A percentile compares a stretch with the other conserved stretches of the same genome.
Conservation (phyloP, 2,329 filamentous ascomycete genomes). For the Phaeoacremonium minimum region DNA sequence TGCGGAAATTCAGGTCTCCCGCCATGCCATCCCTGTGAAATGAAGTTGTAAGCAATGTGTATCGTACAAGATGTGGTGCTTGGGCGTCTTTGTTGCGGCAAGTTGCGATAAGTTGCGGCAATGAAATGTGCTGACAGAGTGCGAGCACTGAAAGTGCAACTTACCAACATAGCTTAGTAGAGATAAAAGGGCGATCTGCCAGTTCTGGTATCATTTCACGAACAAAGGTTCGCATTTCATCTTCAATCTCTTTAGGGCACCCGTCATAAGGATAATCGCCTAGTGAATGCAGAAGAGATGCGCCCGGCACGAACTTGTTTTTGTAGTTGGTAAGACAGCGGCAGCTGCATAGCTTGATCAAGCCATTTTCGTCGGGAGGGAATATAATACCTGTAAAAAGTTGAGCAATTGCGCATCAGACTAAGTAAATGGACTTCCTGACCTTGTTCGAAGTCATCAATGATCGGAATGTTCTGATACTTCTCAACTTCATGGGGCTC, state of each 20-base stretch:
- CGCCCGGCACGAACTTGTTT: slow-evolving; percentile 12
- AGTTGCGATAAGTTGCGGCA: background rate
- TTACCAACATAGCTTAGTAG: slow-evolving; percentile 51
- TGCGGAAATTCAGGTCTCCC: slow-evolving; percentile 19
- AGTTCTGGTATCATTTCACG: slow-evolving; percentile 44
- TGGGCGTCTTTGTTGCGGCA: background rate
- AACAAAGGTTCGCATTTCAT: slow-evolving; percentile 46
- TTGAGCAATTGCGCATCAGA: background rate
- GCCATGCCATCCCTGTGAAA: slow-evolving; percentile 21
- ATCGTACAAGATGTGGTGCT: too few species aligned
- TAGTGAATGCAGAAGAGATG: slow-evolving; percentile 14
- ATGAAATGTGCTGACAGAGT: too few species aligned
- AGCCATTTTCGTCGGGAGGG: slow-evolving; percentile 40
- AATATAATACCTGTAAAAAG: slow-evolving; percentile 41
- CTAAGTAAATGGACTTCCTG: background rate
- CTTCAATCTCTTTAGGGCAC: slow-evolving; percentile 44
- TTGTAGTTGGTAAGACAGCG: slow-evolving; percentile 46
- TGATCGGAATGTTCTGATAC: slow-evolving; percentile 35
- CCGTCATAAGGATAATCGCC: slow-evolving; percentile 22
- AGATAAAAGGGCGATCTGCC: slow-evolving; percentile 40
- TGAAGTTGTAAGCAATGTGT: background rate
- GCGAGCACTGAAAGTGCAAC: slow-evolving; percentile 14
- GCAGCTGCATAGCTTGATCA: slow-evolving; percentile 52
- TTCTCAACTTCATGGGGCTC: slow-evolving; percentile 50
- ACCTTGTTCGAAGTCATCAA: slow-evolving; percentile 20